Evolutionary conservation across 331 rosid genomes (phyloP), one percentile per base, ranked within the genome.

Genomic region (Quercus tomentella): DNA sequence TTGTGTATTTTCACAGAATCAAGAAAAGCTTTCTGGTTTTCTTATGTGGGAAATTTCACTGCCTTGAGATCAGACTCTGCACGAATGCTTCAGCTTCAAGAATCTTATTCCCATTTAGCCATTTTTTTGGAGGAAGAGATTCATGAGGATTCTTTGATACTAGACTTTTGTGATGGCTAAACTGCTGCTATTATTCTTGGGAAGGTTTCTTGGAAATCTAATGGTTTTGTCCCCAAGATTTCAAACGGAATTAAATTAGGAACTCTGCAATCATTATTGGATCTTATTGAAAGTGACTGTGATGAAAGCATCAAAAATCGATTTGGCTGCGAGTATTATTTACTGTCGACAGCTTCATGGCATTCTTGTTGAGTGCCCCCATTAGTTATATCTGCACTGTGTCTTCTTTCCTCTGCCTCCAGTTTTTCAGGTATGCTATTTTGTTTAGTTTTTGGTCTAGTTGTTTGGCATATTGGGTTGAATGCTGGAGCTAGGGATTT

Each of bases 311-410:
- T 73, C 75, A 86, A 82, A 86, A 67, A 21, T 60, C 62, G 58
- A 81, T 79, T 49, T 79, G 90, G 80, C 65, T 28, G 76, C 23
- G 89, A 82, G 83, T 82, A 85, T 79, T 92, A 76, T 72, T 94
- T 45, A 92, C 88, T 60, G 81, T 90, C 92, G 89, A 69, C 87
- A 72, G 79, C 89, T 75, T 69, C 89, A 86, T 71, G 84, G 89
- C 60, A 58, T 78, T 75, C 84, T 76, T 80, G 60, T 56, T 70
- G 77, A 72, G 71, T 82, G 81, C 87, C 89, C 70, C 94, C 96
- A 1, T 85, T 91, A 76, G 93, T 88, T 68, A 80, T 88, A 70
- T 85, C 92, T 67, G 96, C 99, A 75, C 94, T 84, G 89, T 85
- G 91, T 83, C 88, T 95, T 74, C 87, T 84, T 76, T 82, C 63